Evolutionary conservation across 2,329 filamentous ascomycete species (phyloP), one percentile per base, ranked within the genome.

Genomic region (Rhexocercosporidium sp.): DNA sequence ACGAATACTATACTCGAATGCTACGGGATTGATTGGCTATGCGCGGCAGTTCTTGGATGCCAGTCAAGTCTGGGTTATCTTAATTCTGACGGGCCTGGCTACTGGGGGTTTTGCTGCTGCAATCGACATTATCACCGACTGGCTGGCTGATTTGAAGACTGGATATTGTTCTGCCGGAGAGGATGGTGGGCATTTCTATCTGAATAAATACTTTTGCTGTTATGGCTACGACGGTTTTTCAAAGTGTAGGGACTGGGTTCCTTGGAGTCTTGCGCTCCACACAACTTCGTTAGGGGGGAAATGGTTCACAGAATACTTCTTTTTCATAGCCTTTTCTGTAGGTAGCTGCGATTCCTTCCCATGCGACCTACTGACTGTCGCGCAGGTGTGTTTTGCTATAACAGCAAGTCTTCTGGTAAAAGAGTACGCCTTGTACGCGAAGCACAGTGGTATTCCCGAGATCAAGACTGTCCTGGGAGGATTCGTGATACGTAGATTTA

Each of bases 391-490:
- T 8, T 95, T 97, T 76, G 94, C 95, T 29, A 84, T 88, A 44
- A 88, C 86, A 66, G 93, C 96, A 11, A 92, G 91, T 62, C 77
- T 94, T 62, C 82, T 98, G 63, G 94, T 98, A 16, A 88, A 91
- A 74, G 88, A 91, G 73, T 98, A 94, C 79, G 93, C 93, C 27
- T 84, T 92, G 5, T 93, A 97, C 79, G 95, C 95, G 57, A 95
- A 92, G 77, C 95, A 98, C 76, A 97, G 93, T 77, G 95, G 95
- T 80, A 97, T 99, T 73, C 94, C 95, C 6, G 95, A 99, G 82
- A 96, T 99, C 81, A 99, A 99, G 83, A 97, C 94, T 2, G 88
- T 99, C 9, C 82, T 99, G 63, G 95, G 95, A 47, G 95, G 95
- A 6, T 97, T 97, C 78, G 90, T 99, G 37, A 97, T 99, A 69